Evolutionary conservation across 2,329 filamentous ascomycete genomes (phyloP).

Genomic region (Calonectria pauciramosa): DNA sequence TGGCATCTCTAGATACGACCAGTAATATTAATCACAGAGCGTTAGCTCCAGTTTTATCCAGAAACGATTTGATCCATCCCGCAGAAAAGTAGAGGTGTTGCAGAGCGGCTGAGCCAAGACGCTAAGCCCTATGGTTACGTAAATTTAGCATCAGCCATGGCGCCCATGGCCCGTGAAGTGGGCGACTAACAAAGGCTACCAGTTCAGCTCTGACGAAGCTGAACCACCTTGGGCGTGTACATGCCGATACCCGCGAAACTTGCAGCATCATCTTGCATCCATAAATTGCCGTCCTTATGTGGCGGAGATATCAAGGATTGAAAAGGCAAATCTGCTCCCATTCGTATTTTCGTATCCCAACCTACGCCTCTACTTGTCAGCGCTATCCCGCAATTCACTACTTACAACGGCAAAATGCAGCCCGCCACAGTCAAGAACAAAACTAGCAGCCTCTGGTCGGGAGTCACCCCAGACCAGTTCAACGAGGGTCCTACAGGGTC

Average conservation of each 20-base stretch:
- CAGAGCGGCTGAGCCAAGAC: not conserved
- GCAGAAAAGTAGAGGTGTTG: not conserved
- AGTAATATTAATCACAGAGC: not conserved
- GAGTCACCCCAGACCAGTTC: not conserved
- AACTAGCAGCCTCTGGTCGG: not conserved
- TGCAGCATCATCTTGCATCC: not conserved
- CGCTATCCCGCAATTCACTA: not conserved
- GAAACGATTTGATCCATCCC: no score
- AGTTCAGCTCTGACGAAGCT: not conserved
- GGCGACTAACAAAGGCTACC: not conserved
- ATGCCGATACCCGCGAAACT: not conserved
- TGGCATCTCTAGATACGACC: not conserved
- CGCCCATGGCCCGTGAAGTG: no score
- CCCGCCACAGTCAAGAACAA: not conserved
- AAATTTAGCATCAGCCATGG: not conserved
- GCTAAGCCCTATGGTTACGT: not conserved
- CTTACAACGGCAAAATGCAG: not conserved
- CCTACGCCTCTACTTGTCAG: not conserved
- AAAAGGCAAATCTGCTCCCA: not conserved
- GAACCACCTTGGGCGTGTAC: not conserved
- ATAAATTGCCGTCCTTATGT: not conserved
- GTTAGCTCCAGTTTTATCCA: not conserved
- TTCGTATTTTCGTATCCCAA: not conserved
- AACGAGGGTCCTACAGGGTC: not conserved
- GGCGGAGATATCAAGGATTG: not conserved